Evolutionary conservation across 495 filamentous ascomycete species (phyloP).

Genomic region (Neurospora sp.): DNA sequence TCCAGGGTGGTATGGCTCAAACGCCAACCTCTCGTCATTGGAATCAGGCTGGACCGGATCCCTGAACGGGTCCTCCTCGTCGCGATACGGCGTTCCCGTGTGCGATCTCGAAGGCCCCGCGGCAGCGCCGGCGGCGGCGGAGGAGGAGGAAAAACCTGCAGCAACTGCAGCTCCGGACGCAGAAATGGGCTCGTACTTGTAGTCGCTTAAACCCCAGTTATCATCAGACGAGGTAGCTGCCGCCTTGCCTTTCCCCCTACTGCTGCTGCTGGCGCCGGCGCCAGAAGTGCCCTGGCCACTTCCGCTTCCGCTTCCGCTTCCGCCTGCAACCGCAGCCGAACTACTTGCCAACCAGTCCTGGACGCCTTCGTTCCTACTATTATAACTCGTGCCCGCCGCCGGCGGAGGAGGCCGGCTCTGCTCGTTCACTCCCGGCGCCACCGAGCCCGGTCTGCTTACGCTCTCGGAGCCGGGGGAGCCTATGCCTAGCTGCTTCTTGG

Average conservation of each 20-base stretch:
- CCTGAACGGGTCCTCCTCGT: constrained; percentile 38
- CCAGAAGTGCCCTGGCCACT: neutral
- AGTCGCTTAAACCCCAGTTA: neutral
- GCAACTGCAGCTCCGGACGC: neutral
- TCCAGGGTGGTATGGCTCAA: constrained; percentile 45
- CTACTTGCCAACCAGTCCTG: constrained; percentile 6
- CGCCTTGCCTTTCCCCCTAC: constrained; percentile 37
- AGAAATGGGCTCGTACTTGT: neutral
- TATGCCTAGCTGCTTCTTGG: constrained; percentile 42
- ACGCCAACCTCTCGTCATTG: constrained; percentile 23
- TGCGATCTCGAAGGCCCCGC: constrained; percentile 27
- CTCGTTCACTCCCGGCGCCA: constrained; percentile 14
- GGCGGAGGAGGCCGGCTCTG: constrained; percentile 5
- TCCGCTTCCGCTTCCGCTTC: neutral
- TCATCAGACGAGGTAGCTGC: constrained; percentile 14
- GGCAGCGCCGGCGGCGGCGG: constrained; percentile 1
- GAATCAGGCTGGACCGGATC: constrained; percentile 26
- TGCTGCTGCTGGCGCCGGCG: neutral
- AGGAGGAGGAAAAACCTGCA: neutral
- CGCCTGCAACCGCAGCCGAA: constrained; percentile 1
- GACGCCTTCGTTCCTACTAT: neutral
- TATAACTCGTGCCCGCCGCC: neutral
- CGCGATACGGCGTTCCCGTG: constrained; percentile 22
- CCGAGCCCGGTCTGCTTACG: constrained; percentile 10
- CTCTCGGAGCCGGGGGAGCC: constrained; percentile 1